Evolutionary conservation across 1,139 yeast genomes (phyloP).

Genomic region (Scheffersomyces illinoinensis): DNA sequence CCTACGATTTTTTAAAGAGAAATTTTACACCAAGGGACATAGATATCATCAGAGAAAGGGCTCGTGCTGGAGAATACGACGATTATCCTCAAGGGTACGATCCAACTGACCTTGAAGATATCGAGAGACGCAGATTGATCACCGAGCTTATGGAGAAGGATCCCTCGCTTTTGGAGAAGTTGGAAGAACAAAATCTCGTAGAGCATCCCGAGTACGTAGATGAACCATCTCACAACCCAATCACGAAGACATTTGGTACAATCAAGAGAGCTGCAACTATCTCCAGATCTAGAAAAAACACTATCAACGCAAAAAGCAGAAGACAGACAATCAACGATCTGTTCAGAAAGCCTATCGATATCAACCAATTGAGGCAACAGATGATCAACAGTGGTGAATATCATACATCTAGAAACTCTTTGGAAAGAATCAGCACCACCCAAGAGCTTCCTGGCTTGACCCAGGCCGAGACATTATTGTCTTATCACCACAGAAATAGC

Average conservation of each 20-base stretch:
- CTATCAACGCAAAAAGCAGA: constrained; percentile 25
- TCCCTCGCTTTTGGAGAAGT: constrained; percentile 35
- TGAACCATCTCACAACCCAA: constrained; percentile 17
- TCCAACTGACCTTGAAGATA: constrained; percentile 55
- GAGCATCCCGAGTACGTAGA: constrained; percentile 11
- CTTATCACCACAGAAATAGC: constrained; percentile 46
- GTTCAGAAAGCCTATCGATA: constrained; percentile 36
- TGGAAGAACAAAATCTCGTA: constrained; percentile 24
- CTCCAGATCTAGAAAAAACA: constrained; percentile 18
- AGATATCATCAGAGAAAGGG: constrained; percentile 56
- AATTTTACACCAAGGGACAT: constrained; percentile 54
- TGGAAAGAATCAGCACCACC: constrained; percentile 45
- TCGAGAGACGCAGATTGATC: constrained; percentile 43
- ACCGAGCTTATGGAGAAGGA: constrained; percentile 35
- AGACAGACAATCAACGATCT: constrained; percentile 33
- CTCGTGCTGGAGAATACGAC: constrained; percentile 45
- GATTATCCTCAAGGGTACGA: constrained; percentile 57
- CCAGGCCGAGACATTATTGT: constrained; percentile 49
- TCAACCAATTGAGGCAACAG: constrained; percentile 39
- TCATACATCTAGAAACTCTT: constrained; percentile 30
- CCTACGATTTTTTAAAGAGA: constrained; percentile 45
- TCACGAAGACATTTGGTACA: constrained; percentile 35
- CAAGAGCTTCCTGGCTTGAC: constrained; percentile 54
- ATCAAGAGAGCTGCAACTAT: constrained; percentile 36
- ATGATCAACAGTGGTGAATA: constrained; percentile 46